Evolutionary conservation across 257 asterid species (phyloP).

Genomic region (Jacaranda copaia): DNA sequence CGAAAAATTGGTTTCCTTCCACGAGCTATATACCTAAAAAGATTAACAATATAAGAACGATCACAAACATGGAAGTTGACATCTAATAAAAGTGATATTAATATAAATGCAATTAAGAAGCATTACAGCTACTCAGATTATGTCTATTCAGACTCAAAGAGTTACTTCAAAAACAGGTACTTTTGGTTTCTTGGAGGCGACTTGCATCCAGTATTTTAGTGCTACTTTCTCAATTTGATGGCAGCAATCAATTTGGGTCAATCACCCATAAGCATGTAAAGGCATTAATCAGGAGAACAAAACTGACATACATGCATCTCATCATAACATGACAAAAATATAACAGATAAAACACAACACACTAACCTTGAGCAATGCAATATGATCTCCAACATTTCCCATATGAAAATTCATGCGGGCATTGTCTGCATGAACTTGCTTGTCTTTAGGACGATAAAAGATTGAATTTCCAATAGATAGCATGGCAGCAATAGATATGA

Average conservation of each 20-base stretch:
- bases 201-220: conserved; percentile 3
- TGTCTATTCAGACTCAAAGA: conserved; percentile 18
- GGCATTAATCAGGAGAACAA: conserved; percentile 5
- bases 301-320: not conserved
- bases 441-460: conserved; percentile 92
- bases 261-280: conserved; percentile 1
- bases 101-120: conserved; percentile 13
- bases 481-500: conserved; percentile 94
- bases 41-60: conserved; percentile 23
- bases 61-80: not conserved
- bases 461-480: conserved; percentile 90
- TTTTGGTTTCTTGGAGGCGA: conserved; percentile 10
- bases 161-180: conserved; percentile 9
- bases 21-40: conserved; percentile 78
- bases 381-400: conserved; percentile 98
- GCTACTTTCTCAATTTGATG: conserved; percentile 4
- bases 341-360: not conserved
- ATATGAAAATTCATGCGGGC: conserved; percentile 88
- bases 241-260: not conserved
- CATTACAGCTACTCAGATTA: conserved; percentile 3
- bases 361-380: conserved; percentile 81
- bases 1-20: conserved; percentile 90
- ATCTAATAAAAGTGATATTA: not conserved
- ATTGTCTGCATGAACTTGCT: conserved; percentile 94
- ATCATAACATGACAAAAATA: not conserved